Conservation (phyloP, 495 filamentous ascomycete species). For the Halenospora varia region DNA sequence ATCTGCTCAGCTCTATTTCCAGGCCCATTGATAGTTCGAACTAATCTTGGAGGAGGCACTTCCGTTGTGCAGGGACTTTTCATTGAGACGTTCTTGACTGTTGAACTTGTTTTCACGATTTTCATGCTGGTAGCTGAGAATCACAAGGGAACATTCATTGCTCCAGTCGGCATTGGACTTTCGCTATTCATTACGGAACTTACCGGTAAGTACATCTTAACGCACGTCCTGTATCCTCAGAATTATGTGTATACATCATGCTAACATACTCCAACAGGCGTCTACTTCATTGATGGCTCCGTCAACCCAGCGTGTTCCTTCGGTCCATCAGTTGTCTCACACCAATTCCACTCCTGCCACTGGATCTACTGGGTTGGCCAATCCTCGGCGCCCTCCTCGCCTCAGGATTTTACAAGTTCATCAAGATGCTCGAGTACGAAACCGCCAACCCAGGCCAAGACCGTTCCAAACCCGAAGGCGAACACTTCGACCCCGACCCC, state of each 20-base stretch:
- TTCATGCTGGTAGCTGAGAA: constrained; percentile 56
- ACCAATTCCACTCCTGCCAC: constrained; percentile 61
- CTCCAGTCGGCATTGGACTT: constrained; percentile 51
- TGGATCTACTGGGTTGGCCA: constrained; percentile 70
- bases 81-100: constrained; percentile 53
- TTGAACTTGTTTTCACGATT: constrained; percentile 50
- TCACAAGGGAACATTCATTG: constrained; percentile 47
- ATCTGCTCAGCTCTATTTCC: constrained; percentile 49
- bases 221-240: not conserved
- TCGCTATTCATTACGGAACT: constrained; percentile 50
- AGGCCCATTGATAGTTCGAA: constrained; percentile 41
- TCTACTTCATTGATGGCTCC: constrained; percentile 69
- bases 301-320: constrained; percentile 73
- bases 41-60: constrained; percentile 35
- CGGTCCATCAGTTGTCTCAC: constrained; percentile 61
- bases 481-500: constrained; percentile 15
- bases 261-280: constrained; percentile 32
- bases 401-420: constrained; percentile 60
- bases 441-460: constrained; percentile 74
- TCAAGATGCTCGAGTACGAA: constrained; percentile 68
- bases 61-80: constrained; percentile 47
- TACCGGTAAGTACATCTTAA: constrained; percentile 23
- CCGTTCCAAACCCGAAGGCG: constrained; percentile 4
- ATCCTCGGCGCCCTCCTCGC: constrained; percentile 55
- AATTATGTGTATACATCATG: not conserved